Percentiles rank a stretch among this genome's conserved stretches.
These are phyloP conservation scores for Colletotrichum chlorophyti DNA, from an alignment of 2,329 filamentous ascomycete genomes.

Conservation along the genomic window DNA sequence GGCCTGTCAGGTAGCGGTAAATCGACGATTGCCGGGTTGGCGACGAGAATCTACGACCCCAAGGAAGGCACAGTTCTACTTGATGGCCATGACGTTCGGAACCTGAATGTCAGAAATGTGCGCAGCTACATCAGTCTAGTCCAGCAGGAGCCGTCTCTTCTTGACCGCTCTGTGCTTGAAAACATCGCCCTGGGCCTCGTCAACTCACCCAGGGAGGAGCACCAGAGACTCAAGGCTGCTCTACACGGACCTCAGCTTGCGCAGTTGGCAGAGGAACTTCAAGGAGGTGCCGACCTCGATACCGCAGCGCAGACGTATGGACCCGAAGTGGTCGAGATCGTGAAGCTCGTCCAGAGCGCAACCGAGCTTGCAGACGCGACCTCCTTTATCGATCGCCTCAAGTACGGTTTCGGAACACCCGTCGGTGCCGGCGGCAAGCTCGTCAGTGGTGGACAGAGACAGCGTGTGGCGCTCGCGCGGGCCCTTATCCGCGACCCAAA, in stretches of 20 bases:
- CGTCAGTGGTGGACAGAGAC: slow-evolving; percentile 66
- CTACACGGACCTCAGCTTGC: slow-evolving; percentile 57
- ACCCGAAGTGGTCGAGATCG: slow-evolving; percentile 55
- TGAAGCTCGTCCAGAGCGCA: slow-evolving; percentile 56
- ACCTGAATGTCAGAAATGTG: slow-evolving; percentile 53
- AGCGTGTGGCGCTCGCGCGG: slow-evolving; percentile 67
- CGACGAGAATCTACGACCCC: slow-evolving; percentile 65
- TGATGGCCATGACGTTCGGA: slow-evolving; percentile 54
- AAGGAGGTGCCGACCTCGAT: slow-evolving; percentile 56
- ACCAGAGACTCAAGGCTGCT: slow-evolving; percentile 47
- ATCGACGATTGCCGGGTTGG: slow-evolving; percentile 60
- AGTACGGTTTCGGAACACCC: slow-evolving; percentile 59
- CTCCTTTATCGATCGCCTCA: slow-evolving; percentile 59
- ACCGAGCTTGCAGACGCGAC: slow-evolving; percentile 65
- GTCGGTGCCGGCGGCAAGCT: slow-evolving; percentile 61
- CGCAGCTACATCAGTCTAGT: slow-evolving; percentile 51
- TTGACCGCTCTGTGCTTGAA: slow-evolving; percentile 54
- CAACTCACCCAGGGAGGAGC: slow-evolving; percentile 47
- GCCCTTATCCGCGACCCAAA: slow-evolving; percentile 65
- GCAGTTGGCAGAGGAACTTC: slow-evolving; percentile 57
- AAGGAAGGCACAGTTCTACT: slow-evolving; percentile 53
- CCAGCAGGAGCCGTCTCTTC: slow-evolving; percentile 52
- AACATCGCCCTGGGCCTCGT: slow-evolving; percentile 59
- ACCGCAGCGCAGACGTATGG: slow-evolving; percentile 51
- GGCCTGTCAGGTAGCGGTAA: slow-evolving; percentile 66